These are phyloP conservation scores for Adansonia digitata DNA, from an alignment of 345 rosid species.

Conservation along the genomic window DNA sequence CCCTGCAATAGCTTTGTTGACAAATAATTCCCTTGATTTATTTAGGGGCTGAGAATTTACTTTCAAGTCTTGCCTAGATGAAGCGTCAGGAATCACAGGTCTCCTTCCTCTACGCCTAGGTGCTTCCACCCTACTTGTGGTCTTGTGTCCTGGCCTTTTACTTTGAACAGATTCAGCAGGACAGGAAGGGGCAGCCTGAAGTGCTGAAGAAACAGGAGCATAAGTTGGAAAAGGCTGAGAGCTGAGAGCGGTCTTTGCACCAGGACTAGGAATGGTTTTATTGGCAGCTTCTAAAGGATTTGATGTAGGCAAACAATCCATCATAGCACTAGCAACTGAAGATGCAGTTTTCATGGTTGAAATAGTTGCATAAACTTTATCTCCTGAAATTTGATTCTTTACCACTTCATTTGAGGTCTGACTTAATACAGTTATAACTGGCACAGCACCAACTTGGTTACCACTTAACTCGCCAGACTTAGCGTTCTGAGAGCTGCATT, in stretches of 20 bases:
- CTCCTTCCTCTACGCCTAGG: slow-evolving; percentile 54
- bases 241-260: slow-evolving; percentile 14
- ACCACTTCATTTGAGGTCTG: slow-evolving; percentile 25
- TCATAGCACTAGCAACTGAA: slow-evolving; percentile 15
- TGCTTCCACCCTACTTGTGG: slow-evolving; percentile 34
- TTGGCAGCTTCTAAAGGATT: slow-evolving; percentile 13
- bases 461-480: slow-evolving; percentile 35
- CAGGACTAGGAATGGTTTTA: slow-evolving; percentile 6
- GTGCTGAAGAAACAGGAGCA: slow-evolving; percentile 20
- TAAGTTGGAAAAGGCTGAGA: slow-evolving; percentile 24
- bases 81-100: slow-evolving; percentile 24
- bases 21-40: slow-evolving; percentile 25
- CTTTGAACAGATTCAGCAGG: slow-evolving; percentile 22
- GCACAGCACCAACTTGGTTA: slow-evolving; percentile 24
- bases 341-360: slow-evolving; percentile 20
- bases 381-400: slow-evolving; percentile 27
- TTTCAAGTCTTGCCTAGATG: slow-evolving; percentile 27
- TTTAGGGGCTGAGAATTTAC: slow-evolving; percentile 18
- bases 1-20: slow-evolving; percentile 21
- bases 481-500: slow-evolving; percentile 40
- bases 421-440: slow-evolving; percentile 21
- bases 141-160: slow-evolving; percentile 42
- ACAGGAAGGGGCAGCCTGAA: slow-evolving; percentile 16
- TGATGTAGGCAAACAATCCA: slow-evolving; percentile 17
- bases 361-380: slow-evolving; percentile 9